A percentile compares a stretch with the other conserved stretches of the same genome.
phyloP scores from a whole-genome alignment of 371 early-diverging fungal genomes.

The Mortierella sp. region DNA sequence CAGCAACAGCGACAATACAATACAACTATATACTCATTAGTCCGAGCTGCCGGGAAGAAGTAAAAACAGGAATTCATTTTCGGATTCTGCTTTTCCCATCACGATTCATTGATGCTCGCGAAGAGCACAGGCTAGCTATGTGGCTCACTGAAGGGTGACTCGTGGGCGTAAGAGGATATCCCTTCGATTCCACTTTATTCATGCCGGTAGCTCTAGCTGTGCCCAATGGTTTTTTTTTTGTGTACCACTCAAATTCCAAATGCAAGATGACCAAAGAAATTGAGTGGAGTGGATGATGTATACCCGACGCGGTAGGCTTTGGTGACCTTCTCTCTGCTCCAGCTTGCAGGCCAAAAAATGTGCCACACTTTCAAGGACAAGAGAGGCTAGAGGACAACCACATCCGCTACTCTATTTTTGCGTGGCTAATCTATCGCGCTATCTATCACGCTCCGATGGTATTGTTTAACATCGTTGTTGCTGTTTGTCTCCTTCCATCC shows the following conservation, averaged over 20 bases:
- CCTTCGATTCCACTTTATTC: conserved; percentile 11
- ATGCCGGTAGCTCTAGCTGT: neutral
- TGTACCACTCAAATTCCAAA: conserved; percentile 10
- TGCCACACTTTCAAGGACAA: neutral
- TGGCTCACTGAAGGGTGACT: neutral
- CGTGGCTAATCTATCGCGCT: neutral
- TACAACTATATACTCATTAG: too few species aligned
- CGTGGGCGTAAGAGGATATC: neutral
- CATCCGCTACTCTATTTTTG: neutral
- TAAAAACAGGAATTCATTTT: conserved; percentile 19
- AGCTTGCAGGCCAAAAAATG: neutral
- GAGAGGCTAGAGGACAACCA: conserved; percentile 6
- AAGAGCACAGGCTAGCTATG: neutral
- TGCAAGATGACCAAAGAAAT: conserved; percentile 8
- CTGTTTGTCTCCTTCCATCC: conserved; percentile 12
- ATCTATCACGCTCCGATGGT: neutral
- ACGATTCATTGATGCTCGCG: neutral
- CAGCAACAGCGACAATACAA: too few species aligned
- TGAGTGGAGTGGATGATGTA: neutral
- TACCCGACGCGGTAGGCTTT: neutral
- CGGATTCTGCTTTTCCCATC: conserved; percentile 3
- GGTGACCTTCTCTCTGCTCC: neutral
- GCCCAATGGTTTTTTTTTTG: neutral
- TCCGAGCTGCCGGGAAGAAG: neutral
- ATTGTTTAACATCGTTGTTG: neutral